Base-by-base conservation (phyloP, 768 basidiomycete genomes). In the Termitomyces bulborhizus region DNA sequence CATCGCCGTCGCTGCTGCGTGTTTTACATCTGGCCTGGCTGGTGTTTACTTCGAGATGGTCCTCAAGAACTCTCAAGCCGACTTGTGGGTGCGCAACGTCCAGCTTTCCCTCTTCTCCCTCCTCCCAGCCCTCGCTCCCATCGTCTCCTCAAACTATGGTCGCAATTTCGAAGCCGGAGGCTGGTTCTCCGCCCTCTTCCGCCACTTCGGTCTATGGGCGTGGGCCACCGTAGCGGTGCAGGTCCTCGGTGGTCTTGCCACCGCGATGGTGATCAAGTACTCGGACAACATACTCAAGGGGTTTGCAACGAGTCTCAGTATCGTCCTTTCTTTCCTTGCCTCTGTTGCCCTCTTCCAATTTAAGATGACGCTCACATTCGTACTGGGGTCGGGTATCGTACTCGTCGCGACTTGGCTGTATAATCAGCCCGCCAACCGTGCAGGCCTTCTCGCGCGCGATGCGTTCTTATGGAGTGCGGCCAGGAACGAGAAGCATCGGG, bases 11-110 rank as follows among this genome's bases (percentile, higher is more conserved):
- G 78, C 83, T 6, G 83, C 86, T 13, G 94, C 96, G 0, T 98
- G 96, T 74, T 84, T 96, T 67, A 97, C 95, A 0, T 96, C 93
- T 0, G 96, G 96, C 26, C 83, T 98, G 44, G 95, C 95, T 0
- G 95, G 95, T 6, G 95, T 98, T 27, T 98, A 98, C 73, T 98
- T 98, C 62, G 96, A 98, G 73, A 94, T 96, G 89, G 93, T 94
- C 36, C 76, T 95, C 60, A 98, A 96, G 74, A 86, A 88, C 62
- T 89, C 90, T 3, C 85, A 85, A 62, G 80, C 86, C 3, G 93
- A 97, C 71, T 78, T 98, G 11, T 98, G 96, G 96, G 86, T 96
- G 55, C 89, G 96, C 66, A 98, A 98, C 68, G 88, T 96, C 57
- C 96, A 98, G 69, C 81, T 98, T 15, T 95, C 93, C 24, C 78